Evolutionary conservation across 192 early-diverging fungal genomes (phyloP), one percentile per base, ranked within the genome.

Genomic region (Coemansia sp.): DNA sequence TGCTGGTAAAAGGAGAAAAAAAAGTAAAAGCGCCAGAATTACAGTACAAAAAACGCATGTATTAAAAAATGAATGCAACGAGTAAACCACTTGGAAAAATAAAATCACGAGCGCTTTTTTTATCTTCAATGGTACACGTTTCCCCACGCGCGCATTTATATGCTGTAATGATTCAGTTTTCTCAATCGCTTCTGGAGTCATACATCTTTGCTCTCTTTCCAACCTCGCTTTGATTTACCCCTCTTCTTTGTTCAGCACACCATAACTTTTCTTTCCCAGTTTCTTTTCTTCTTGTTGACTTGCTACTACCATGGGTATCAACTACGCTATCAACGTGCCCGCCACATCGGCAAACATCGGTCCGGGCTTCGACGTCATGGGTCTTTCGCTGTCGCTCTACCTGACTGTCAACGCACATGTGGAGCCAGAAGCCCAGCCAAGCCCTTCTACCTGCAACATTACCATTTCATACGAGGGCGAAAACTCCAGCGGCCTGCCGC

Each of bases 331-430:
- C 76, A 82, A 73, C 22, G 93, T 96, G n/a, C 96, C 97, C 7
- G 90, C 91, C 29, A 96, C 96, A 10, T 92, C 97, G n/a, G 91
- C 97, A 60, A 99, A 99, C 77, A 89, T 99, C 54, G 97, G 97
- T 16, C 95, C 96, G 17, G 97, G 97, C 38, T 99, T 96, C 73
- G 97, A 99, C 75, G 90, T 92, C 22, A 86, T 99, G 40, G 97
- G 97, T 25, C 85, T 94, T 4, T 90, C 93, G 30, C 89, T 97
- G 18, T 92, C 91, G n/a, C 82, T 97, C 48, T 91, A 92, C 76
- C 84, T 99, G 40, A 86, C 85, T 1, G 74, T 99, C 20, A 80
- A 85, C 33, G 87, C 88, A 16, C 66, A 77, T 30, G 60, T 82
- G 1, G 55, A 63, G 7, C 17, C 42, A 16, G 25, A 61, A 2